phyloP scores from a whole-genome alignment of 495 filamentous ascomycete species.

The Penicillium atrosanguineum region DNA sequence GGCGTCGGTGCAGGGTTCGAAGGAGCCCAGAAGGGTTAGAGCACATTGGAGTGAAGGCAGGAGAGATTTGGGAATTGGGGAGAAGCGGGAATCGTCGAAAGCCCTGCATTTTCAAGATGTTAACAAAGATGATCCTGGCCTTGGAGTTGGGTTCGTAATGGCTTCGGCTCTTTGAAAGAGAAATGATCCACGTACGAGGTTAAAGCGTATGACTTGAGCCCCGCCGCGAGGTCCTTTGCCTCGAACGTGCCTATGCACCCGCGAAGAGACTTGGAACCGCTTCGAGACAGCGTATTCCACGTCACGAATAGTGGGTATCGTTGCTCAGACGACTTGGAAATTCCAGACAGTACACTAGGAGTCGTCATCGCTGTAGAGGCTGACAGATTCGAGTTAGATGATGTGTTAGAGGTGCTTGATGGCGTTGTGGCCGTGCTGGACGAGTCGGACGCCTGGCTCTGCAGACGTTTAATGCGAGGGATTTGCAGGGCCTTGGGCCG shows the following conservation, averaged over 20 bases:
- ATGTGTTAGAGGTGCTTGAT: conserved; percentile 43
- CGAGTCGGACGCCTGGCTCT: conserved; percentile 36
- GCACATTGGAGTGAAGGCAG: conserved; percentile 66
- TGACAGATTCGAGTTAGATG: conserved; percentile 39
- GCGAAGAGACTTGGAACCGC: conserved; percentile 65
- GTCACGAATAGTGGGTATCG: conserved; percentile 83
- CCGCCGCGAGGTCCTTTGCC: conserved; percentile 65
- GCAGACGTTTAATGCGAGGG: conserved; percentile 34
- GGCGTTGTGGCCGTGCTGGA: conserved; percentile 47
- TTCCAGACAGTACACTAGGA: conserved; percentile 38
- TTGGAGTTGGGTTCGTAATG: not conserved
- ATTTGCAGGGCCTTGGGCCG: conserved; percentile 26
- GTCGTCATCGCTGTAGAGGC: conserved; percentile 46
- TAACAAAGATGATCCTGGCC: not conserved
- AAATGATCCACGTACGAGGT: conserved; percentile 62
- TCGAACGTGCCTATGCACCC: conserved; percentile 98
- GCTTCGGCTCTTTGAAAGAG: not conserved
- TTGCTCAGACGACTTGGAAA: conserved; percentile 21
- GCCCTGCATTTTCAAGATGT: conserved; percentile 47
- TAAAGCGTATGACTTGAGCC: conserved; percentile 77
- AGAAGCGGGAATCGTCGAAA: conserved; percentile 83
- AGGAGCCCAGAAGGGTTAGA: conserved; percentile 73
- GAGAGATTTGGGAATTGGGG: conserved; percentile 64
- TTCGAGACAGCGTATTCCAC: conserved; percentile 75
- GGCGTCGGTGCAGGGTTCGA: conserved; percentile 66